Percentiles rank a stretch among this genome's conserved stretches.
phyloP scores from a whole-genome alignment of 805 yeast species.

The Cyberlindnera xylosilytica region DNA sequence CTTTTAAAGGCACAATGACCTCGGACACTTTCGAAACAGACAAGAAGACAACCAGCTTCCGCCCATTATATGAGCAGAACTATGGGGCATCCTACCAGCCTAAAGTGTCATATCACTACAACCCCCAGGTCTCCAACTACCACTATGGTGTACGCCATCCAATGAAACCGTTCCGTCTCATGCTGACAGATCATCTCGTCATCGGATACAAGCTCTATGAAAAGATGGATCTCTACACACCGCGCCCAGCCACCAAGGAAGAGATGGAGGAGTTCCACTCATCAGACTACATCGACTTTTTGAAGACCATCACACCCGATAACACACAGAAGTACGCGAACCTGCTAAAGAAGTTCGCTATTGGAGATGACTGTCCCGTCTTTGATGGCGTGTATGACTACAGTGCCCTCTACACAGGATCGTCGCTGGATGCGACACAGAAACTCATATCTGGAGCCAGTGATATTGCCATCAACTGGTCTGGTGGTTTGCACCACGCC shows the following conservation, averaged over 20 bases:
- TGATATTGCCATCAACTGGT: conserved; percentile 94
- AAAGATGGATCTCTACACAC: conserved; percentile 84
- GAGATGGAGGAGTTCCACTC: conserved; percentile 83
- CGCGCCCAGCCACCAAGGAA: conserved; percentile 76
- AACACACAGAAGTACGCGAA: conserved; percentile 65
- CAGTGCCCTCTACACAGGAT: conserved; percentile 86
- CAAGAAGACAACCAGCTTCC: conserved; percentile 35
- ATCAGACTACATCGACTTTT: conserved; percentile 88
- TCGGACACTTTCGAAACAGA: conserved; percentile 37
- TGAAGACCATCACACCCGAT: conserved; percentile 87
- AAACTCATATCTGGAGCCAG: conserved; percentile 81
- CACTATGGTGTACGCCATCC: conserved; percentile 95
- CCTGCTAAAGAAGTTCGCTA: conserved; percentile 73
- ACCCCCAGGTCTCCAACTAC: conserved; percentile 73
- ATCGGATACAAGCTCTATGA: conserved; percentile 81
- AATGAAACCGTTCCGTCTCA: conserved; percentile 95
- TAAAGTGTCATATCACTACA: conserved; percentile 83
- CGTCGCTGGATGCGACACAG: conserved; percentile 89
- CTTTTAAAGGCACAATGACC: conserved; percentile 11
- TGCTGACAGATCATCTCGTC: conserved; percentile 91
- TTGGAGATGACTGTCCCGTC: conserved; percentile 92
- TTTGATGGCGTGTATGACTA: conserved; percentile 93
- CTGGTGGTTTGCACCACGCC: conserved; percentile 97
- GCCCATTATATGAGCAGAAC: conserved; percentile 46
- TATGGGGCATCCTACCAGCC: conserved; percentile 40